Evolutionary conservation across 805 yeast genomes (phyloP).

Genomic region (Candida lessepsii): DNA sequence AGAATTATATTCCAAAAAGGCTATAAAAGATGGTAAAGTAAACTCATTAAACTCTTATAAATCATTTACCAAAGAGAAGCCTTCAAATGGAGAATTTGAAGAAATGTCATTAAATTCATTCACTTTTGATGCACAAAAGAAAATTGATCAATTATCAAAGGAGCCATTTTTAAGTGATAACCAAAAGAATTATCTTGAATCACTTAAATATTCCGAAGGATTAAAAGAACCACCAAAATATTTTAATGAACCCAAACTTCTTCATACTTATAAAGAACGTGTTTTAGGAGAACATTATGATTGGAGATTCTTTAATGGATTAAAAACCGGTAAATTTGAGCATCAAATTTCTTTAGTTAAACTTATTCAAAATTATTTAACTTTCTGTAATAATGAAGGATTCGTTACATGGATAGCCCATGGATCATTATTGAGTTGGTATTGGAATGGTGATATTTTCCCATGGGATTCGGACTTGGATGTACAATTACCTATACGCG

Average conservation of each 20-base stretch:
- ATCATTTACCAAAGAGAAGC: constrained; percentile 2
- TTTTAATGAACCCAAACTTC: constrained; percentile 29
- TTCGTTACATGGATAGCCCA: constrained; percentile 63
- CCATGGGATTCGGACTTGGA: constrained; percentile 73
- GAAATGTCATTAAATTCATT: constrained; percentile 17
- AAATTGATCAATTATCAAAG: constrained; percentile 17
- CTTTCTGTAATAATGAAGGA: constrained; percentile 46
- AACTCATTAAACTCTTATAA: not conserved
- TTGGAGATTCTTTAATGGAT: constrained; percentile 37
- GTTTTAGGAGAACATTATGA: constrained; percentile 37
- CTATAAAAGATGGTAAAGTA: not conserved
- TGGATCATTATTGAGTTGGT: constrained; percentile 63
- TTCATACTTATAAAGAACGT: constrained; percentile 15
- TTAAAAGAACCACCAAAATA: constrained; percentile 27
- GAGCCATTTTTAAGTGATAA: constrained; percentile 14
- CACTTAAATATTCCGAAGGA: constrained; percentile 18
- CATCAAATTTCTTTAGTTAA: constrained; percentile 45
- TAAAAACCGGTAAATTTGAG: constrained; percentile 30
- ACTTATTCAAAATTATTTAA: constrained; percentile 50
- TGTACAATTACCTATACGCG: constrained; percentile 56
- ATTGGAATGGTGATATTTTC: constrained; percentile 59
- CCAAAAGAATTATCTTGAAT: constrained; percentile 19
- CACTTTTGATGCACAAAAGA: constrained; percentile 19
- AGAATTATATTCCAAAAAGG: not conserved
- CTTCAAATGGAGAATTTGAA: not conserved